These are phyloP conservation scores for Pelargonium fulgidum DNA, from an alignment of 441 rosid genomes.

Conservation along the genomic window DNA sequence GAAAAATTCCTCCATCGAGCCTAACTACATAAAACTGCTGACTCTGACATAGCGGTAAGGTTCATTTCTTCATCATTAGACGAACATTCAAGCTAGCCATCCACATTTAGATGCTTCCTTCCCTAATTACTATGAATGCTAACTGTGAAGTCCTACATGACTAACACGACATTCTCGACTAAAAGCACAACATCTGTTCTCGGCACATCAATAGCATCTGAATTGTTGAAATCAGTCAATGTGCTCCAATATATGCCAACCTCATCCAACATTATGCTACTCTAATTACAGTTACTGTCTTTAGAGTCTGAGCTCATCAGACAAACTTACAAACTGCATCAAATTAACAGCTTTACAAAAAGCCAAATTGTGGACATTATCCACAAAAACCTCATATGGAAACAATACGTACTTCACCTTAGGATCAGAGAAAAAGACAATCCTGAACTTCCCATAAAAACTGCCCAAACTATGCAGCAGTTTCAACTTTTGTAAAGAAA, in stretches of 20 bases:
- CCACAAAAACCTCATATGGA: too few species aligned
- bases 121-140: background rate
- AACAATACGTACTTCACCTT: too few species aligned
- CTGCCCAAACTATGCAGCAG: background rate
- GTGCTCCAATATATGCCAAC: background rate
- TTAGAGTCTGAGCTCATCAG: background rate
- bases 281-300: background rate
- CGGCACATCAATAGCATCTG: background rate
- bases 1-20: too few species aligned
- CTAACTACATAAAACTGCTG: too few species aligned
- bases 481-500: background rate
- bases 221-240: background rate
- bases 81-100: background rate
- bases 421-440: too few species aligned
- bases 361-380: too few species aligned
- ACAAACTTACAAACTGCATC: too few species aligned
- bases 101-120: background rate
- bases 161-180: constrained; percentile 16
- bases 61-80: too few species aligned
- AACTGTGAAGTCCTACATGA: background rate
- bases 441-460: too few species aligned
- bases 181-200: background rate
- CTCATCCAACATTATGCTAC: background rate
- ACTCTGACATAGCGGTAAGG: too few species aligned
- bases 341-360: too few species aligned